Conservation (phyloP, 2,329 filamentous ascomycete genomes). For the Beauveria medogensis region DNA sequence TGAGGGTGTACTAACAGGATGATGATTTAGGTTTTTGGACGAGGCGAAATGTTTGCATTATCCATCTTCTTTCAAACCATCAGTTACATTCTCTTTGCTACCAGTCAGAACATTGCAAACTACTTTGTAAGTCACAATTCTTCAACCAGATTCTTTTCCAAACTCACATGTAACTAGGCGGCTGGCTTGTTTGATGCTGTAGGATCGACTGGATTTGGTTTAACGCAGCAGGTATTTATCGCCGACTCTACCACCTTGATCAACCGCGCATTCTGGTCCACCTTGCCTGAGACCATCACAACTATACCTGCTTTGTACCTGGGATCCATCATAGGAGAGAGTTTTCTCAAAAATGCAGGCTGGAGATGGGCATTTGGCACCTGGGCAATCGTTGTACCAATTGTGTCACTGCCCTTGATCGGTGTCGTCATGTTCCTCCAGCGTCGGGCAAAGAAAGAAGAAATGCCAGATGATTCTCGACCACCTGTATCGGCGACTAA, state of each 20-base stretch:
- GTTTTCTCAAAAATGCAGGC: slow-evolving; percentile 26
- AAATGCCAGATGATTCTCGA: not conserved
- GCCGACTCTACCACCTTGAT: slow-evolving; percentile 53
- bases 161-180: slow-evolving; percentile 18
- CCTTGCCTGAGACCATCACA: slow-evolving; percentile 42
- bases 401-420: slow-evolving; percentile 24
- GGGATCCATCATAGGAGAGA: slow-evolving; percentile 25
- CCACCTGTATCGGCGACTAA: not conserved
- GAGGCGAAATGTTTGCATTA: slow-evolving; percentile 43
- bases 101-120: slow-evolving; percentile 42
- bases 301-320: slow-evolving; percentile 25
- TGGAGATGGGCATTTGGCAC: slow-evolving; percentile 36
- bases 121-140: slow-evolving; percentile 33
- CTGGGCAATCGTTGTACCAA: slow-evolving; percentile 31
- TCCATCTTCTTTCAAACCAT: slow-evolving; percentile 25
- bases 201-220: slow-evolving; percentile 32
- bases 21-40: slow-evolving; percentile 38
- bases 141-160: rapidly evolving
- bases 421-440: slow-evolving; percentile 25
- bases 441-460: slow-evolving; percentile 15
- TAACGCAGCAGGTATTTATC: slow-evolving; percentile 42
- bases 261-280: slow-evolving; percentile 52
- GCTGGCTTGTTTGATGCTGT: slow-evolving; percentile 55
- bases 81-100: slow-evolving; percentile 50
- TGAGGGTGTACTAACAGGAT: not conserved